Percentiles rank a stretch among this genome's conserved stretches.
phyloP scores from a whole-genome alignment of 306 rosid species.

The Oemleria cerasiformis region DNA sequence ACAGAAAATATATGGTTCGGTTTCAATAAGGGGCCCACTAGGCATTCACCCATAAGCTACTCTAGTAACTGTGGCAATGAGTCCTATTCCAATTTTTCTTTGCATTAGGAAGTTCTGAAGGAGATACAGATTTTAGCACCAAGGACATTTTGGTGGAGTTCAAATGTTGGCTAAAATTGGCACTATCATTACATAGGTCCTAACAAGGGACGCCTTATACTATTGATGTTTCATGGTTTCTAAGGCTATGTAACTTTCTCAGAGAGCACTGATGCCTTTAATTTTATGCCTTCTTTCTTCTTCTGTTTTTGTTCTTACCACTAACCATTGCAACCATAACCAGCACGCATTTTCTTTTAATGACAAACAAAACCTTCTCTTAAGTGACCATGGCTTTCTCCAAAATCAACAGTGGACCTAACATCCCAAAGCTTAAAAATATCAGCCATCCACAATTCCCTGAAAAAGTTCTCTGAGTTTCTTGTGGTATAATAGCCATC shows the following conservation, averaged over 20 bases:
- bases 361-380: not conserved
- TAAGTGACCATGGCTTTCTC: not conserved
- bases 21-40: not conserved
- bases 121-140: not conserved
- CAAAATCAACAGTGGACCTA: no score
- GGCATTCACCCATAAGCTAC: not conserved
- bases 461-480: not conserved
- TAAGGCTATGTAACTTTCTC: not conserved
- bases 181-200: not conserved
- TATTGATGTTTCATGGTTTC: slow-evolving; percentile 1
- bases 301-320: not conserved
- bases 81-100: not conserved
- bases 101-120: not conserved
- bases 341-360: not conserved
- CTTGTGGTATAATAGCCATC: not conserved
- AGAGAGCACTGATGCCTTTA: not conserved
- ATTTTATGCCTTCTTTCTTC: not conserved
- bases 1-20: not conserved
- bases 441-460: slow-evolving; percentile 3
- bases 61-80: not conserved
- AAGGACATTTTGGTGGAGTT: not conserved
- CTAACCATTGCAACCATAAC: not conserved
- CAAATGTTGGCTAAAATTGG: not conserved
- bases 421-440: not conserved
- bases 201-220: not conserved